These are phyloP conservation scores for Fistulifera pelliculosa DNA, from an alignment of 108 stramenopile species.

Conservation along the genomic window DNA sequence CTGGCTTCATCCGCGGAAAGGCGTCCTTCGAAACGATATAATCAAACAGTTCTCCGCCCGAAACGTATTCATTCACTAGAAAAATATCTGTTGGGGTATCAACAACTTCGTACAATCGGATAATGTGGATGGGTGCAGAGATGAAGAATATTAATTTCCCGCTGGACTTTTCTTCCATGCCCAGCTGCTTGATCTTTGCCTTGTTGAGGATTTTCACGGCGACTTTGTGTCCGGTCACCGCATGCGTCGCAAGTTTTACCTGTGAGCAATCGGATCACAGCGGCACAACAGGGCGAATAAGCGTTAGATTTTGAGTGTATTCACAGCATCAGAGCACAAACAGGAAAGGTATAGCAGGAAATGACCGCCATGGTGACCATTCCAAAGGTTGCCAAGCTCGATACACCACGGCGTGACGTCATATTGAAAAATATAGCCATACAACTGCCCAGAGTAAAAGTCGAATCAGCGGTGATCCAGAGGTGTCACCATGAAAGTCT, in stretches of 20 bases:
- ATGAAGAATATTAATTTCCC: constrained; percentile 99
- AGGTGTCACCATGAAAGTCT: no score
- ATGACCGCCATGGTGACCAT: no score
- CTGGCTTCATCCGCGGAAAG: constrained; percentile 93
- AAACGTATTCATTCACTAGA: constrained; percentile 97
- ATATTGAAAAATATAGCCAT: constrained; percentile 16
- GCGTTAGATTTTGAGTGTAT: not conserved
- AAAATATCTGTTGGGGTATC: constrained; percentile 99
- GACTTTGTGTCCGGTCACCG: constrained; percentile 97
- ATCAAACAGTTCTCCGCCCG: constrained; percentile 98
- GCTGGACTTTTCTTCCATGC: constrained; percentile 99
- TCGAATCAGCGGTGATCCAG: no score
- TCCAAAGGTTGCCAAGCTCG: constrained; percentile 5
- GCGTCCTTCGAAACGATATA: constrained; percentile 97
- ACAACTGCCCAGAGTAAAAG: constrained; percentile 6
- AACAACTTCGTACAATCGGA: constrained; percentile 94
- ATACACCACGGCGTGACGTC: constrained; percentile 17
- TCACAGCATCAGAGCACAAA: no score
- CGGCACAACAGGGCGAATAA: not conserved
- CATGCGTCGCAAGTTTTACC: constrained; percentile 96
- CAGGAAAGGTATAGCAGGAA: no score
- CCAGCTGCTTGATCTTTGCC: constrained; percentile 95
- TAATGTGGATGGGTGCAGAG: constrained; percentile 99
- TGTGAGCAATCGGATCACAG: constrained; percentile 6
- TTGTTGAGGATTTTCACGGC: constrained; percentile 99